phyloP scores from a whole-genome alignment of 108 stramenopile species.

The Conticribra guillardii region DNA sequence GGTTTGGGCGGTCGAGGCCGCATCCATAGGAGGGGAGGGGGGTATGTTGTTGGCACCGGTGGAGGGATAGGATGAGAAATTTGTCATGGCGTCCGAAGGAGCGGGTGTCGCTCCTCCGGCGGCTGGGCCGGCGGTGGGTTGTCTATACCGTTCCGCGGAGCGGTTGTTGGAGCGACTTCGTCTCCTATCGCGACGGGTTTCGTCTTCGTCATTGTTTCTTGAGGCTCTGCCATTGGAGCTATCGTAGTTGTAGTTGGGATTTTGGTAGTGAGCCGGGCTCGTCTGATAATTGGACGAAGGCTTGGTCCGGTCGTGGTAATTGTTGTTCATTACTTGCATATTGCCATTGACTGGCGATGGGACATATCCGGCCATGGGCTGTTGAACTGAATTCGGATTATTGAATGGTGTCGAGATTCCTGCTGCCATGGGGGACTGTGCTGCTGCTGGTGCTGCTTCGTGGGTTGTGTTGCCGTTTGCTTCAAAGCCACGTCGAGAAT shows the following conservation, averaged over 20 bases:
- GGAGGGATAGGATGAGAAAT: slow-evolving; percentile 11
- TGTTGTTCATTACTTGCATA: slow-evolving; percentile 42
- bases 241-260: slow-evolving; percentile 13
- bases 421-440: slow-evolving; percentile 21
- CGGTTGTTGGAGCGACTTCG: slow-evolving; percentile 17
- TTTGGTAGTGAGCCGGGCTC: slow-evolving; percentile 26
- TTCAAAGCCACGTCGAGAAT: background rate
- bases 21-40: slow-evolving; percentile 24
- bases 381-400: background rate
- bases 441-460: background rate
- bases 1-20: slow-evolving; percentile 6
- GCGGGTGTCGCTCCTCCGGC: background rate
- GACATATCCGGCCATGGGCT: slow-evolving; percentile 14
- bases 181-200: slow-evolving; percentile 6
- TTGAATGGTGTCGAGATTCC: slow-evolving; percentile 7
- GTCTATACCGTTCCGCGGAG: too few species aligned
- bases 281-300: slow-evolving; percentile 12
- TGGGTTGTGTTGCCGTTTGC: background rate
- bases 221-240: slow-evolving; percentile 4
- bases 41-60: slow-evolving; percentile 28
- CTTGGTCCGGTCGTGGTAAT: slow-evolving; percentile 6
- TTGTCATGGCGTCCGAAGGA: slow-evolving; percentile 13
- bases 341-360: slow-evolving; percentile 19
- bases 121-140: background rate
- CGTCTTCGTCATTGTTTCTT: slow-evolving; percentile 23